Percentiles rank a stretch among this genome's conserved stretches.
These are phyloP conservation scores for Pythium oligandrum DNA, from an alignment of 352 stramenopile species.

Conservation along the genomic window DNA sequence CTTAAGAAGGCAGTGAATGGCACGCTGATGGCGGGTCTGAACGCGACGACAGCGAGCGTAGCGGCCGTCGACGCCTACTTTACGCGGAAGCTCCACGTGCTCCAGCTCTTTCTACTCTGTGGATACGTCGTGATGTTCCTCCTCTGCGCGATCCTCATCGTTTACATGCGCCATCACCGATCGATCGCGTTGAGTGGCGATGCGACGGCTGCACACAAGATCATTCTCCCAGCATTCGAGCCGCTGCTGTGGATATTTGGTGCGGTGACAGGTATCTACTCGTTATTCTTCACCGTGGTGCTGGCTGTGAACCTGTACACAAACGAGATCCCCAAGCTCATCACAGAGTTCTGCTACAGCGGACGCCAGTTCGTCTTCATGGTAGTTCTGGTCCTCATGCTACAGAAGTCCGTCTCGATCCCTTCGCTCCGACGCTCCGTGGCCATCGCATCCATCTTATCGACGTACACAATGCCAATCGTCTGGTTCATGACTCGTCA, in stretches of 20 bases:
- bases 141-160: slow-evolving; percentile 23
- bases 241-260: slow-evolving; percentile 57
- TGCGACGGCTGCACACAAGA: slow-evolving; percentile 40
- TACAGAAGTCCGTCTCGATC: slow-evolving; percentile 48
- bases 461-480: slow-evolving; percentile 55
- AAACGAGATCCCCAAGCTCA: slow-evolving; percentile 13
- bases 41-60: background rate
- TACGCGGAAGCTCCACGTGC: too few relatives aligned
- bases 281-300: slow-evolving; percentile 19
- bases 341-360: slow-evolving; percentile 45
- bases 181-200: slow-evolving; percentile 43
- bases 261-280: slow-evolving; percentile 17
- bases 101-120: background rate
- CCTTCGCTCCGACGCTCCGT: slow-evolving; percentile 38
- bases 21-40: background rate
- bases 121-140: slow-evolving; percentile 4
- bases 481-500: slow-evolving; percentile 24
- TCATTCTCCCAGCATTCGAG: slow-evolving; percentile 71
- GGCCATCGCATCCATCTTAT: slow-evolving; percentile 37
- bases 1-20: background rate
- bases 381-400: slow-evolving; percentile 60
- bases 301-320: slow-evolving; percentile 26
- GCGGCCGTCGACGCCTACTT: too few relatives aligned
- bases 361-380: slow-evolving; percentile 58
- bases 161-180: slow-evolving; percentile 55